Base-by-base conservation (phyloP, 768 basidiomycete genomes). In the Trametes gibbosa region DNA sequence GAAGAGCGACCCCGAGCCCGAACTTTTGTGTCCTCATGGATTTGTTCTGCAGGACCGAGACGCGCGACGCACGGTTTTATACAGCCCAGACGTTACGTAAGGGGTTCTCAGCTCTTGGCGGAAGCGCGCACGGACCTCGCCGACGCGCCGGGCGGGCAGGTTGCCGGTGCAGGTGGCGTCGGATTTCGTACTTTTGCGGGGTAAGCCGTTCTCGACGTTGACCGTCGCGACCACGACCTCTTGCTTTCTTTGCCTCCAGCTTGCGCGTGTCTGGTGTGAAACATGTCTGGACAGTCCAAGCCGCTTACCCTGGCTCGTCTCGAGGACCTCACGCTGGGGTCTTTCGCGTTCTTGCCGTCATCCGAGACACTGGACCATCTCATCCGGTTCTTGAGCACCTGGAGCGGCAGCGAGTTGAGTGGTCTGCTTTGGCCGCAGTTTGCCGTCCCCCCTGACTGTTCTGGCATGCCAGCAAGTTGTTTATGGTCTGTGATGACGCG, bases 1-100 rank as follows among this genome's bases (percentile, higher is more conserved):
- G 86, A 32, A 80, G 74, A 81, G 83, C 84, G 87, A 79, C 75
- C 72, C 87, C 90, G 71, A 81, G 91, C 83, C 88, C 91, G 91
- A 93, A 92, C 91, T 93, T 90, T 89, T 83, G 71, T 84, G 90
- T 92, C 89, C 85, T 81, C 89, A 81, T 61, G 69, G 76, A 76
- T 84, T 89, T 87, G 86, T 90, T 90, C 84, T n/a, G 52, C 69
- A 70, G 67, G 63, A 68, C 66, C 67, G 32, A 6, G 65, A 67
- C 62, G 57, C 67, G 66, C 62, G 52, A 19, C 13, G 16, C 21
- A 21, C 6, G 24, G 17, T 49, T 63, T 66, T 73, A 72, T 67
- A 59, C 46, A 42, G 74, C 64, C 70, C 63, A 73, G 58, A 58
- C 17, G n/a, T 76, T 79, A 79, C 56, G 67, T 81, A 77, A 82